These are phyloP conservation scores for Silene vulgaris DNA, from an alignment of 179 eudicot species.

Conservation along the genomic window DNA sequence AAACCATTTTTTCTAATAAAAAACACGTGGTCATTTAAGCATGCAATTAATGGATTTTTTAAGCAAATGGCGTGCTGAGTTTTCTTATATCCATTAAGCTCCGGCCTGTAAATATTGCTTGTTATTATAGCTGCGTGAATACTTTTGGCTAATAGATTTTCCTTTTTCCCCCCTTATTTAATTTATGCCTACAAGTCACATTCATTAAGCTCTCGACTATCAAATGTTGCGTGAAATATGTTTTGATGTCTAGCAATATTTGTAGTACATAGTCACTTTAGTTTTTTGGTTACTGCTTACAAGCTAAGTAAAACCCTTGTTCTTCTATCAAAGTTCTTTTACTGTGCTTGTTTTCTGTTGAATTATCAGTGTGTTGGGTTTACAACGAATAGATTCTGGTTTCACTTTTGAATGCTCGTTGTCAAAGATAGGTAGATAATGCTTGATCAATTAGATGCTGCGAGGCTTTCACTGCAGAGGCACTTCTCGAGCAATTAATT, in stretches of 20 bases:
- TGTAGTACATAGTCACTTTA: not conserved
- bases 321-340: not conserved
- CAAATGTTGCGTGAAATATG: not conserved
- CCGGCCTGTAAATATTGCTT: too few species aligned
- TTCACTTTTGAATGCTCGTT: not conserved
- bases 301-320: not conserved
- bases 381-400: not conserved
- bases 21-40: too few species aligned
- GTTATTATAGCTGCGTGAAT: slow-evolving; percentile 1
- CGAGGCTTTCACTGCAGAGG: too few species aligned
- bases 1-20: too few species aligned
- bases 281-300: not conserved
- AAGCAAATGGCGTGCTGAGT: too few species aligned
- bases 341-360: not conserved
- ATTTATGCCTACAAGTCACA: not conserved
- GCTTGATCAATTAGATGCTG: too few species aligned
- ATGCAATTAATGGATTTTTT: too few species aligned
- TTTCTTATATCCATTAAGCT: too few species aligned
- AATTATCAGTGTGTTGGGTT: not conserved
- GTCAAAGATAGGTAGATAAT: too few species aligned
- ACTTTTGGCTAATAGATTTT: not conserved
- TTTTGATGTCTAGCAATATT: not conserved
- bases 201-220: not conserved
- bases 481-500: too few species aligned
- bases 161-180: not conserved